Evolutionary conservation across 306 rosid species (phyloP).

Genomic region (Cicer pinnatifidum): DNA sequence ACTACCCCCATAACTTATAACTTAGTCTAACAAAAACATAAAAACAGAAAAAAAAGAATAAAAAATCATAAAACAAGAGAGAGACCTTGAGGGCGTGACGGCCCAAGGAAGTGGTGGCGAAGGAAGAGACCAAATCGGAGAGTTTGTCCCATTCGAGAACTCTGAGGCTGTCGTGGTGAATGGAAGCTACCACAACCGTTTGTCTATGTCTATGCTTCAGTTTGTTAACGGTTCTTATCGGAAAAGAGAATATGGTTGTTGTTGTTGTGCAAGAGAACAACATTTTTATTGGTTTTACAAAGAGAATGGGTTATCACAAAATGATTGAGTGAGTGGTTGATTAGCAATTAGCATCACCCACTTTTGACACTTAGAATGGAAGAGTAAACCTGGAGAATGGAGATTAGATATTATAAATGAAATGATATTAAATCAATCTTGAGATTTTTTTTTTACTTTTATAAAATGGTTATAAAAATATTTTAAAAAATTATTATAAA

Average conservation of each 20-base stretch:
- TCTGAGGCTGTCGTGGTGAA: conserved; percentile 71
- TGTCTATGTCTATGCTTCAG: conserved; percentile 37
- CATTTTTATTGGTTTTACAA: conserved; percentile 44
- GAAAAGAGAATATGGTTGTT: conserved; percentile 39
- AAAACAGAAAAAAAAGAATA: not conserved
- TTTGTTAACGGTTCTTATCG: conserved; percentile 26
- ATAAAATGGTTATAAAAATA: no score
- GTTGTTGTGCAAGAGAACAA: conserved; percentile 50
- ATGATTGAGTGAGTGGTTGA: not conserved
- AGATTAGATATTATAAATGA: no score
- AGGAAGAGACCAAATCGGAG: conserved; percentile 80
- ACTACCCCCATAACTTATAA: no score
- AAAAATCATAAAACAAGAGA: not conserved
- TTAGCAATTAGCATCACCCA: no score
- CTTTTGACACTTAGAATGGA: no score
- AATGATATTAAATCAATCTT: no score
- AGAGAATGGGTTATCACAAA: not conserved
- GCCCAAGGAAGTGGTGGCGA: conserved; percentile 82
- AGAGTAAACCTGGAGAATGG: no score
- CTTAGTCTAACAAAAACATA: not conserved
- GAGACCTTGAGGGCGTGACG: conserved; percentile 73
- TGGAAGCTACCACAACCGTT: conserved; percentile 50
- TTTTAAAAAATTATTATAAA: no score
- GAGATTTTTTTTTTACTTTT: no score
- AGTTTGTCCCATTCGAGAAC: conserved; percentile 92